Conservation (phyloP, 2,329 filamentous ascomycete species). For the Myriosclerotinia duriaeana region DNA sequence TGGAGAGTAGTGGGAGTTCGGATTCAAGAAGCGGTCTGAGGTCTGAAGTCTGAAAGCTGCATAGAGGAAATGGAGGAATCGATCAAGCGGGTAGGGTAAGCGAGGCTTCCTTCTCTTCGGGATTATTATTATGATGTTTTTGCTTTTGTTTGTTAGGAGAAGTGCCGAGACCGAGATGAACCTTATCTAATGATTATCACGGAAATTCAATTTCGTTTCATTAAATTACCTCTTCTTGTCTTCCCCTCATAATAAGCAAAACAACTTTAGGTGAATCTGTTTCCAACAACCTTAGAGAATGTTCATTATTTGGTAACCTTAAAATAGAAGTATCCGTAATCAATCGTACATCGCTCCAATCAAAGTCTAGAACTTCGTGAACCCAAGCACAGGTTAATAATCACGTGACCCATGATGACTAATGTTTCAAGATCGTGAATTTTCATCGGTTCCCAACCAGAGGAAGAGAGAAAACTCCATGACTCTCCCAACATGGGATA, state of each 20-base stretch:
- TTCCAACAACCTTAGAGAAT: neutral
- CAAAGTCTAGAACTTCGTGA: neutral
- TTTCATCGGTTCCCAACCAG: too few species aligned
- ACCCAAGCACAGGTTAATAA: neutral
- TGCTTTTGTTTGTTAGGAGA: neutral
- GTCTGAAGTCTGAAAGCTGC: too few species aligned
- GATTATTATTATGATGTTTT: neutral
- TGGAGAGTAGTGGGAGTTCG: neutral
- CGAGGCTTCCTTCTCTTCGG: constrained; percentile 1
- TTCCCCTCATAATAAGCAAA: constrained; percentile 8
- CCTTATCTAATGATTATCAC: constrained; percentile 10
- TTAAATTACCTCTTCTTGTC: constrained; percentile 2
- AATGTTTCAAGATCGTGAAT: too few species aligned
- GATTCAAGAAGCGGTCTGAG: constrained; percentile 6
- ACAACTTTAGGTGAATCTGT: neutral
- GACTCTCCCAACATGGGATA: constrained; percentile 10
- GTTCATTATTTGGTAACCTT: neutral
- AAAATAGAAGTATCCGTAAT: neutral
- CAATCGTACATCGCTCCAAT: neutral
- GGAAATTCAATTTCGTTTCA: constrained; percentile 18
- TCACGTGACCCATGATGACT: neutral
- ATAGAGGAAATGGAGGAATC: neutral
- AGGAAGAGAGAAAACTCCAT: constrained; percentile 3
- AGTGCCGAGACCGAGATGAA: neutral
- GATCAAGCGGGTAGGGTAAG: constrained; percentile 1